These are phyloP conservation scores for Amesomyces nigricolor DNA, from an alignment of 2,329 filamentous ascomycete genomes.

Conservation along the genomic window DNA sequence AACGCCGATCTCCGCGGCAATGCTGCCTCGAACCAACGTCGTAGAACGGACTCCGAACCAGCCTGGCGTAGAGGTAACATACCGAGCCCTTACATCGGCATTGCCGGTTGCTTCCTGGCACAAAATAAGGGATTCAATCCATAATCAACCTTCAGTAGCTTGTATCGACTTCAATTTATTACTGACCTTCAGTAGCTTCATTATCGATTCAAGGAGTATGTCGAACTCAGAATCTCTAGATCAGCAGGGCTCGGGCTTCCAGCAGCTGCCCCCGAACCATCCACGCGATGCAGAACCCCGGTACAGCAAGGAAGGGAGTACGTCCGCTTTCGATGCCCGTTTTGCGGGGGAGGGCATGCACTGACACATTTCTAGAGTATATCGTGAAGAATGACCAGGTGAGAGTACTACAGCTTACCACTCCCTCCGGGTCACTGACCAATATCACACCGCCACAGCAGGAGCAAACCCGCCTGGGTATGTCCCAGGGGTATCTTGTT, in stretches of 20 bases:
- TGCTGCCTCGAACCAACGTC: too few relatives aligned
- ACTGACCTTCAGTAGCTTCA: slow-evolving; percentile 2
- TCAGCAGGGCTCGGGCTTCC: neutral
- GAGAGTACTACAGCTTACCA: neutral
- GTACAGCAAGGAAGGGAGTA: slow-evolving; percentile 20
- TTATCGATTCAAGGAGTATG: slow-evolving; percentile 13
- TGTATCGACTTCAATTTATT: slow-evolving; percentile 1
- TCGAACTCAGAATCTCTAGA: neutral
- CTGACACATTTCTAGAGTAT: slow-evolving; percentile 12
- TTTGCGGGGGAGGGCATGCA: neutral
- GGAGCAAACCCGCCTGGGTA: slow-evolving; percentile 18
- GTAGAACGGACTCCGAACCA: too few relatives aligned
- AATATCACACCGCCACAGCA: neutral
- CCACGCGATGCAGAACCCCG: slow-evolving; percentile 3
- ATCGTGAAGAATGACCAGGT: slow-evolving; percentile 19
- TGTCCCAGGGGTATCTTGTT: neutral
- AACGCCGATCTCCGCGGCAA: too few relatives aligned
- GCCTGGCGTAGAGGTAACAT: too few relatives aligned
- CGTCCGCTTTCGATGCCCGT: neutral
- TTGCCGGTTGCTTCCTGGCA: too few relatives aligned
- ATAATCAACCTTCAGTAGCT: neutral
- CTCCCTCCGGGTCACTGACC: neutral
- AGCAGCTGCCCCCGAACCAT: neutral
- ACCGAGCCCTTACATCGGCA: too few relatives aligned
- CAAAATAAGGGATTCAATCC: too few relatives aligned